phyloP scores from a whole-genome alignment of 106 monocot genomes.

The Dendrobium officinale region DNA sequence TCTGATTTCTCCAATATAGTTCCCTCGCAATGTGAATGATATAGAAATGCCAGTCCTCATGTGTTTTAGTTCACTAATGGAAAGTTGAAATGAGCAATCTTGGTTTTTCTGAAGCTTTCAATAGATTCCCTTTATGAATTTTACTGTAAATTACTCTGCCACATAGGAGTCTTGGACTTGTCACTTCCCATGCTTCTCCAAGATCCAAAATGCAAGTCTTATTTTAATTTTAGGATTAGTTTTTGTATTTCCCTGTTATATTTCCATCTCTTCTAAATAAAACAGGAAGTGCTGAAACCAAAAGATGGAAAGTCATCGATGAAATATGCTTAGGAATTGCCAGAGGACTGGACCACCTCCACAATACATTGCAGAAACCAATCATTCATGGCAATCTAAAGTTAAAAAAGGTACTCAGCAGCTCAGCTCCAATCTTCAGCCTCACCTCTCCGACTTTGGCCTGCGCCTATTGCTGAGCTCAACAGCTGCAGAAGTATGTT shows the following conservation, averaged over 20 bases:
- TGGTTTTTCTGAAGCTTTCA: no score
- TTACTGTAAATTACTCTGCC: no score
- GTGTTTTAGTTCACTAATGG: not conserved
- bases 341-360: slow-evolving; percentile 77
- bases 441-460: slow-evolving; percentile 79
- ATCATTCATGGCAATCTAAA: slow-evolving; percentile 89
- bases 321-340: slow-evolving; percentile 62
- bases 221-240: not conserved
- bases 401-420: slow-evolving; percentile 53
- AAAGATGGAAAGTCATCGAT: slow-evolving; percentile 70
- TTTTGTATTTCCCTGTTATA: not conserved
- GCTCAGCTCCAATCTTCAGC: slow-evolving; percentile 43
- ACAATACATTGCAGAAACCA: slow-evolving; percentile 52
- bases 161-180: no score
- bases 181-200: no score
- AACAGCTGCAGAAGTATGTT: slow-evolving; percentile 31
- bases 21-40: no score
- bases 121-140: no score
- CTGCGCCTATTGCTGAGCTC: slow-evolving; percentile 70
- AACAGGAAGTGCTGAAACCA: slow-evolving; percentile 50
- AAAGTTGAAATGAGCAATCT: no score
- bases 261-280: not conserved
- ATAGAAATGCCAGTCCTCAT: no score
- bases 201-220: no score
- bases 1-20: no score